Evolutionary conservation across 306 rosid genomes (phyloP), one percentile per base, ranked within the genome.

Genomic region (Citrullus mucosospermus): DNA sequence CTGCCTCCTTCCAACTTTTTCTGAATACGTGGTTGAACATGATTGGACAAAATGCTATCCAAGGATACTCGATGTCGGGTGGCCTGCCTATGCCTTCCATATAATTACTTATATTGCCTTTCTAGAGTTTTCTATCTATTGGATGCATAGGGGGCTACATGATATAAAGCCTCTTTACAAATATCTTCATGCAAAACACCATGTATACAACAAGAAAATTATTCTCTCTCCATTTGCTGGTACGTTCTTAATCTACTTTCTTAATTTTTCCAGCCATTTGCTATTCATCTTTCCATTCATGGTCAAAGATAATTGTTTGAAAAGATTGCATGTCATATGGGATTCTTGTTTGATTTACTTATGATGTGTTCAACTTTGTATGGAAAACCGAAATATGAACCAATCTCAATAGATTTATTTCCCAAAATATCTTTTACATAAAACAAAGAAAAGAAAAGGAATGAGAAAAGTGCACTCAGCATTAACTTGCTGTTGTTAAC

Each of bases 221-320:
- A 92, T 96, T 78, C 97, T 95, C 80, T 95, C 97, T 78, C 97
- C 98, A 25, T 95, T 95, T 81, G 98, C 98, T 14, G 97, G 98
- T 91, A 80, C 85, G 91, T 83, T 85, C 51, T 17, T 83, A 25
- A 76, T 39, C 68, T 80, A 50, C 78, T 84, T 51, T 48, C 78
- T 59, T 41, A 57, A 25, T 41, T 76, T 76, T 53, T 51, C 41
- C 28, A 32, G 17, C 51, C 51, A 65, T 50, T 38, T 34, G 50
- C 51, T 5, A 66, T 66, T 17, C 76, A 43, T 69, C 5, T 61
- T 60, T 39, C 18, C 14, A 65, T 65, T 36, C 73, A 66, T 66
- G 59, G 22, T 15, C 22, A 71, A 2, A 25, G 20, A 12, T 12
- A 46, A 41, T 28, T 71, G 41, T 71, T 50, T 51, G 46, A 48